A percentile compares a stretch with the other conserved stretches of the same genome.
These are phyloP conservation scores for Lentinula aciculospora DNA, from an alignment of 768 basidiomycete species.

Conservation along the genomic window DNA sequence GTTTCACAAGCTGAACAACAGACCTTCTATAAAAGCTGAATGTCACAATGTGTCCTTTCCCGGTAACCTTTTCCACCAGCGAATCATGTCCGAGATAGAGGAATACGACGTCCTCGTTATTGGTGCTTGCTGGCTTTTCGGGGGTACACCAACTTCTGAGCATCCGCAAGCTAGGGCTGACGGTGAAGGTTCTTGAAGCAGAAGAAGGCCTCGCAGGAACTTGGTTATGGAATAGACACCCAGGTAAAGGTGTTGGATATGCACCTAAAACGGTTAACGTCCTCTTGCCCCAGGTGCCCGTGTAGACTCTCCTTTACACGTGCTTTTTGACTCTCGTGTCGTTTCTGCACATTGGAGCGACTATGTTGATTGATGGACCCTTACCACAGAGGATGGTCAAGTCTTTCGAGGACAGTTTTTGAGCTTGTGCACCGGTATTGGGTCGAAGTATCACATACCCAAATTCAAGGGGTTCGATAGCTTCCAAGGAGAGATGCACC, in stretches of 20 bases:
- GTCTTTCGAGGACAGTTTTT: neutral
- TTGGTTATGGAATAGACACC: neutral
- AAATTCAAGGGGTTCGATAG: neutral
- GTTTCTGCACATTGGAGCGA: neutral
- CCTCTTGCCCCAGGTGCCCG: neutral
- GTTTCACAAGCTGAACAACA: no score
- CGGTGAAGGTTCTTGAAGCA: constrained; percentile 2
- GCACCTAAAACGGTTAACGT: neutral
- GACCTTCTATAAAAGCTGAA: no score
- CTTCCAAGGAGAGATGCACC: neutral
- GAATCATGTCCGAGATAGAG: neutral
- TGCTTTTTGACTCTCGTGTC: constrained; percentile 1
- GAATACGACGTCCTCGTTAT: neutral
- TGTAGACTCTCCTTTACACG: neutral
- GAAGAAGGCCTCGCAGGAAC: neutral
- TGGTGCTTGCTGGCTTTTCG: neutral
- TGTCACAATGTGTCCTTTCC: no score
- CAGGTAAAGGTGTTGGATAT: neutral
- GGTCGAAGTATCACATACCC: neutral
- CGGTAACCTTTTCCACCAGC: no score
- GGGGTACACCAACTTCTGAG: neutral
- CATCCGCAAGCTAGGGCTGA: neutral
- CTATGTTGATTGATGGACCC: neutral
- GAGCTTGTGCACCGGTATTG: neutral
- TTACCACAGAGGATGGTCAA: neutral